These are phyloP conservation scores for Alternaria novae-zelandiae DNA, from an alignment of 2,329 filamentous ascomycete species.

Conservation along the genomic window DNA sequence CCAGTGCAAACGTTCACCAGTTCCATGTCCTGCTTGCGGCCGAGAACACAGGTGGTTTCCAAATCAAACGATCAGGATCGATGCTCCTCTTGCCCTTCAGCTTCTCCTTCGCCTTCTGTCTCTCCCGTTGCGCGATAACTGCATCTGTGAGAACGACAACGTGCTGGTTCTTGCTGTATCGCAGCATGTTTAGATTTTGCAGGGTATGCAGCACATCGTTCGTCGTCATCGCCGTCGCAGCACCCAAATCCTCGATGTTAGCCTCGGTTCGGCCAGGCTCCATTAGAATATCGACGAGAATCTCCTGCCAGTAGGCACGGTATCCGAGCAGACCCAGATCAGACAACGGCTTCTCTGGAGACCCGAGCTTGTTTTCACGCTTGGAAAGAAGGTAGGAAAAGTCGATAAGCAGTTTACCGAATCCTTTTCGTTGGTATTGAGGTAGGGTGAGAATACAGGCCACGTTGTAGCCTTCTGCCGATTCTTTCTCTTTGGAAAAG, in stretches of 20 bases:
- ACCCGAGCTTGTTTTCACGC: slow-evolving; percentile 92
- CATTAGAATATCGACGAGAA: slow-evolving; percentile 85
- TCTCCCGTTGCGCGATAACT: slow-evolving; percentile 71
- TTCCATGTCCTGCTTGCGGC: slow-evolving; percentile 93
- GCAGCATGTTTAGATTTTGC: slow-evolving; percentile 91
- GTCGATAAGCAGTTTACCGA: slow-evolving; percentile 90
- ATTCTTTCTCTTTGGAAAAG: slow-evolving; percentile 98
- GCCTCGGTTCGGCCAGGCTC: slow-evolving; percentile 68
- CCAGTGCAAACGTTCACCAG: slow-evolving; percentile 63
- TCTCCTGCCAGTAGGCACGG: slow-evolving; percentile 96
- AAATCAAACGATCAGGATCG: slow-evolving; percentile 79
- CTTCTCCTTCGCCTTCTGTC: slow-evolving; percentile 80
- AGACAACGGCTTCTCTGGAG: slow-evolving; percentile 93
- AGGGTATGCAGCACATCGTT: slow-evolving; percentile 95
- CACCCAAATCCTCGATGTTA: slow-evolving; percentile 85
- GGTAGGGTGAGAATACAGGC: slow-evolving; percentile 97
- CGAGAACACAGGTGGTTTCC: slow-evolving; percentile 96
- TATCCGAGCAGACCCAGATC: slow-evolving; percentile 94
- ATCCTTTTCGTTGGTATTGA: slow-evolving; percentile 94
- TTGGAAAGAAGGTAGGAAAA: slow-evolving; percentile 98
- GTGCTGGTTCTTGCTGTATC: slow-evolving; percentile 95
- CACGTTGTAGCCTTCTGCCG: slow-evolving; percentile 94
- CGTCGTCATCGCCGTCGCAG: slow-evolving; percentile 89
- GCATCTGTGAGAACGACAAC: slow-evolving; percentile 91
- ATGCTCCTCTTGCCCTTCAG: slow-evolving; percentile 78